Evolutionary conservation across 2,329 filamentous ascomycete species (phyloP), one percentile per base, ranked within the genome.

Genomic region (Penicillium sclerotiorum): DNA sequence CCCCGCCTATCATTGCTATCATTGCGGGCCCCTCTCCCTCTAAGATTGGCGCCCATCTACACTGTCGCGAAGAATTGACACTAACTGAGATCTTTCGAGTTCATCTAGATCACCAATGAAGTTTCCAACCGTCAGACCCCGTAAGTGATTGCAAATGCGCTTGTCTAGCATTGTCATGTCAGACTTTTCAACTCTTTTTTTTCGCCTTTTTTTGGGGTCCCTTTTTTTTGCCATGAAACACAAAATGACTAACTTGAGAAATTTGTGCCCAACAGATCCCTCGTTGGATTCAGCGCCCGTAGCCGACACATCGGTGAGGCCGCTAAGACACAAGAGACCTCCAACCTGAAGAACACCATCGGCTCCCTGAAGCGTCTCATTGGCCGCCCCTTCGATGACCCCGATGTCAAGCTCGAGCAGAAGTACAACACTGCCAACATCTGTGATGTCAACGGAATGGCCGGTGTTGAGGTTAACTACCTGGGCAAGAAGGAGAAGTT

Each of bases 311-410:
- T 99, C 60, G 94, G 94, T 61, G 94, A 99, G 80, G 77, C 89
- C 50, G 94, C 94, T 63, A 97, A 97, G 85, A 97, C 93, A 62
- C 93, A 96, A 79, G 94, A 99, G 78, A 95, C 96, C 72, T 96
- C 93, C 69, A 99, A 99, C 82, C 85, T 97, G 69, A 99, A 97
- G 82, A 99, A 99, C 83, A 99, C 94, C 62, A 89, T 99, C 77
- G 81, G 85, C 73, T 92, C 85, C 61, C 83, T 99, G 67, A 96
- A 96, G 80, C 90, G 94, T 68, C 86, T 99, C 64, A 88, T 88
- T 68, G 94, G 94, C 69, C 90, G 94, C 70, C 80, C 83, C 56
- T 82, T 93, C 76, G 87, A 81, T 72, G 94, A 99, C 70, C 91
- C 94, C 70, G 94, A 99, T 81, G 82, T 96, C 57, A 83, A 91